Evolutionary conservation across 2,329 filamentous ascomycete genomes (phyloP).

Genomic region (Paecilomyces fulvus): DNA sequence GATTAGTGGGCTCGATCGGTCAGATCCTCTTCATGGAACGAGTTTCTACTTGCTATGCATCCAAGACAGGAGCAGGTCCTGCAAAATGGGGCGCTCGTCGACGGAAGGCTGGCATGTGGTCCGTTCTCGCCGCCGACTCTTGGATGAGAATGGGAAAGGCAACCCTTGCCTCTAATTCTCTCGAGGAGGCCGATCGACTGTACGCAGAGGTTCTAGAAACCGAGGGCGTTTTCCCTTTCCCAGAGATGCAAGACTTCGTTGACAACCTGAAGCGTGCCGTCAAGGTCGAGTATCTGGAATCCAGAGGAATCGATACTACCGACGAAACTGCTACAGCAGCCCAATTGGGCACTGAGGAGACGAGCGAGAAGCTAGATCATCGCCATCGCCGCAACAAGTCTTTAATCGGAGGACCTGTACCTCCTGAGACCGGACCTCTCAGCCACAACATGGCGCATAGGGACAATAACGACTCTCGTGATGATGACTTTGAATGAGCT

Average conservation of each 20-base stretch:
- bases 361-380: constrained; percentile 48
- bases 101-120: constrained; percentile 86
- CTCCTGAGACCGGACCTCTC: constrained; percentile 47
- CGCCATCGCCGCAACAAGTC: constrained; percentile 49
- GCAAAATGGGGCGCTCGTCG: constrained; percentile 62
- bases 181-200: constrained; percentile 57
- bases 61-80: constrained; percentile 59
- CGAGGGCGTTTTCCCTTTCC: constrained; percentile 38
- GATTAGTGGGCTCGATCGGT: constrained; percentile 64
- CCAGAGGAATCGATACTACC: constrained; percentile 27
- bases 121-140: constrained; percentile 68
- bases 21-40: constrained; percentile 80
- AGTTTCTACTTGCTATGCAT: constrained; percentile 72
- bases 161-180: constrained; percentile 67
- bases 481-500: constrained; percentile 43
- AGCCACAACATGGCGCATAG: constrained; percentile 22
- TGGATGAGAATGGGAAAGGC: constrained; percentile 74
- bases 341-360: constrained; percentile 28
- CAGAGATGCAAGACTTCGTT: constrained; percentile 43
- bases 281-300: constrained; percentile 36
- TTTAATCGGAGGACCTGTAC: constrained; percentile 39
- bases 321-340: constrained; percentile 21
- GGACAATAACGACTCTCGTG: constrained; percentile 24
- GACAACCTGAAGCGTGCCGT: constrained; percentile 36
- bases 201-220: constrained; percentile 39